Evolutionary conservation across 1,284 basidiomycete species (phyloP), one percentile per base, ranked within the genome.

Genomic region (Phylloporus gajari): DNA sequence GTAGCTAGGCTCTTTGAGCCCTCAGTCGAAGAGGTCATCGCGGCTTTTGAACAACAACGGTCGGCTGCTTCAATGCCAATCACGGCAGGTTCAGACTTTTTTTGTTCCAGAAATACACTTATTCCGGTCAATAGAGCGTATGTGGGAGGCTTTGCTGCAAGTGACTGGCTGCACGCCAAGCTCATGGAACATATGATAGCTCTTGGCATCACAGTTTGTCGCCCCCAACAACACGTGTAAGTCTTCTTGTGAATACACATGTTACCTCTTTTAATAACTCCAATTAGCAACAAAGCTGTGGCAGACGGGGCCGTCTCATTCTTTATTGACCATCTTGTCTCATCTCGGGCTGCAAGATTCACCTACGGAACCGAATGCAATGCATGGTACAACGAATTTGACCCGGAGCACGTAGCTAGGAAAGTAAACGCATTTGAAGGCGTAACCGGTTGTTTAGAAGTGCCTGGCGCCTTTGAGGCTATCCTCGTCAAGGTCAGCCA

Each of bases 281-380:
- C 11, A 80, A 5, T 74, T 56, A 89, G 88, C 27, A 89, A 87
- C 70, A 90, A 90, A 74, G 87, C 88, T 2, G 88, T 89, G 6
- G 85, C 88, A 0, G 87, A 89, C 65, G 88, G 89, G 0, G 88
- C 87, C 1, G 82, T 89, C 19, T 88, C 86, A 1, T 89, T 85
- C 75, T 87, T 85, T 72, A 71, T 89, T 25, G 87, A 89, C 71
- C 87, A 85, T 70, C 83, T 83, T 44, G 88, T 90, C 27, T 82
- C 84, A 2, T 82, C 82, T 1, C 81, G 88, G 12, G 77, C 87
- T 7, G 82, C 88, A 9, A 85, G 82, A 72, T 80, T 81, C 48
- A 83, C 85, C 0, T 88, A 88, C 58, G 88, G 88, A 12, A 78
- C 80, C 0, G 72, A 79, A 35, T 80, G 79, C 64, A 73, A 64